Evolutionary conservation across 305 asterid genomes (phyloP).

Genomic region (Fraxinus dipetala): DNA sequence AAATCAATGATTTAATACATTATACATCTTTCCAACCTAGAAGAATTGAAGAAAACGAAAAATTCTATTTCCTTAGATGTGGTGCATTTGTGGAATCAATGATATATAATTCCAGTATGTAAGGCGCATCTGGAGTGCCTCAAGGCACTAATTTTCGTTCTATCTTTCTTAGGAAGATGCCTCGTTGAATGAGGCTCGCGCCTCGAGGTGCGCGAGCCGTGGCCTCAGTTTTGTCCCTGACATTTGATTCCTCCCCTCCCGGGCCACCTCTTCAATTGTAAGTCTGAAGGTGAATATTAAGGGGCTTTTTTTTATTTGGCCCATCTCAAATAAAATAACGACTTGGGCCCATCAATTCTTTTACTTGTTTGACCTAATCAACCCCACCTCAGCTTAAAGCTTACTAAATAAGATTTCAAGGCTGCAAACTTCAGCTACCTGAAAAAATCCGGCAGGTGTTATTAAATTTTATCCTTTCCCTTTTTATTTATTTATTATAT

Average conservation of each 20-base stretch:
- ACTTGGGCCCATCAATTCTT: not conserved
- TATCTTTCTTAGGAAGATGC: not conserved
- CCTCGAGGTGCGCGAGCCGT: not conserved
- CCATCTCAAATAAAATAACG: not conserved
- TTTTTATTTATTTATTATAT: not conserved
- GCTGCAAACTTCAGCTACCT: not conserved
- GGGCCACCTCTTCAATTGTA: not conserved
- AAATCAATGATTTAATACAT: not conserved
- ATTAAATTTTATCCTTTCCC: not conserved
- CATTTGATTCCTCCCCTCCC: not conserved
- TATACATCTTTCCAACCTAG: not conserved
- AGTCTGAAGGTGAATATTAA: not conserved
- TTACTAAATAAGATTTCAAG: not conserved
- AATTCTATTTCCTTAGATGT: not conserved
- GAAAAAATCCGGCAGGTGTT: not conserved
- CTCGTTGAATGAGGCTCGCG: not conserved
- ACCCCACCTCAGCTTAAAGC: not conserved
- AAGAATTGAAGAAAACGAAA: not conserved
- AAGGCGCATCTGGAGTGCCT: not conserved
- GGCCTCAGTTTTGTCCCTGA: not conserved
- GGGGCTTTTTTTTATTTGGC: not conserved
- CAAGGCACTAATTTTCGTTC: not conserved
- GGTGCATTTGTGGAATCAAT: not conserved
- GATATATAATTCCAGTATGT: not conserved
- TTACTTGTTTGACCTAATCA: not conserved